These are phyloP conservation scores for Polyrhizophydium stewartii DNA, from an alignment of 371 early-diverging fungal species.

Conservation along the genomic window DNA sequence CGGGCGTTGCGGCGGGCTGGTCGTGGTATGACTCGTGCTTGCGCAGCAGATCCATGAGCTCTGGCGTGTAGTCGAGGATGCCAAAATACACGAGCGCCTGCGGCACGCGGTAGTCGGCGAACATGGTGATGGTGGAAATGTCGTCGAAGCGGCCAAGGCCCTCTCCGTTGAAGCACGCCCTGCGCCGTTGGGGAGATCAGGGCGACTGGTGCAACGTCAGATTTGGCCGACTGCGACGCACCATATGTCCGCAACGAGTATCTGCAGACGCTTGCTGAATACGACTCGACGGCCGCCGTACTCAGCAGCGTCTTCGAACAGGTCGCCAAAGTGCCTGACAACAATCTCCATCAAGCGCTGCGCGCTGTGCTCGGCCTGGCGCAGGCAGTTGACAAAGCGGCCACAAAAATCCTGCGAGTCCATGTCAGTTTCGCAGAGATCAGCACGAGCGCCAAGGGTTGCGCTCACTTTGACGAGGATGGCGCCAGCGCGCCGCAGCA, in stretches of 20 bases:
- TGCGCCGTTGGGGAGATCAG: too few relatives aligned
- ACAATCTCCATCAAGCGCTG: constrained; percentile 56
- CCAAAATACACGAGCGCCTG: constrained; percentile 71
- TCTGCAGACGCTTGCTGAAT: constrained; percentile 83
- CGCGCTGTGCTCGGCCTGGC: constrained; percentile 50
- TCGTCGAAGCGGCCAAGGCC: constrained; percentile 63
- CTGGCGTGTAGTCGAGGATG: constrained; percentile 62
- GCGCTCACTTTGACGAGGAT: neutral
- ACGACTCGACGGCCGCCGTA: constrained; percentile 59
- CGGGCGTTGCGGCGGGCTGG: too few relatives aligned
- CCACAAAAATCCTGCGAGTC: constrained; percentile 49
- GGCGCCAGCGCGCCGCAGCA: constrained; percentile 32
- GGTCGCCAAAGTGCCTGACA: constrained; percentile 51
- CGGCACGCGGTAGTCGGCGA: constrained; percentile 82
- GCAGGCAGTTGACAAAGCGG: constrained; percentile 59
- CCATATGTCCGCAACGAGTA: constrained; percentile 87
- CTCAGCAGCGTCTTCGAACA: constrained; percentile 66
- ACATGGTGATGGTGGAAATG: constrained; percentile 85
- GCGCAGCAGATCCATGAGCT: constrained; percentile 43
- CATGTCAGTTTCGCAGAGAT: neutral
- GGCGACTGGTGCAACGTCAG: constrained; percentile 29
- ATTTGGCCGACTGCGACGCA: constrained; percentile 24
- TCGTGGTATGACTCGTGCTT: neutral
- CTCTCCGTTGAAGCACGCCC: constrained; percentile 58
- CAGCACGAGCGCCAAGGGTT: too few relatives aligned